phyloP scores from a whole-genome alignment of 1,139 yeast genomes.

The Eremothecium gossypii region DNA sequence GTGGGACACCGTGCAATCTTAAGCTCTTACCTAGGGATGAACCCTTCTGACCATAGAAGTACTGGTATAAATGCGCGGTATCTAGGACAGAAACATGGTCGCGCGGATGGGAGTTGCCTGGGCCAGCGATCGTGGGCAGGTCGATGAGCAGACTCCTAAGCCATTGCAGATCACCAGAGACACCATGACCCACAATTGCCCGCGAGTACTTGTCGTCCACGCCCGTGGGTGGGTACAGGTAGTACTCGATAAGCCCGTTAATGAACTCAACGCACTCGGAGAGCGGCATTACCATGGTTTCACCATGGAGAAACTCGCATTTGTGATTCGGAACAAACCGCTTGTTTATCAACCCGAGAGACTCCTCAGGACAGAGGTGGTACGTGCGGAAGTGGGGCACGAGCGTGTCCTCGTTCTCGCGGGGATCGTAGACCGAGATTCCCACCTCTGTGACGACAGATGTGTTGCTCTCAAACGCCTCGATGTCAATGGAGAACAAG shows the following conservation, averaged over 20 bases:
- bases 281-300: conserved; percentile 37
- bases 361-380: conserved; percentile 52
- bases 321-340: conserved; percentile 55
- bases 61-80: conserved; percentile 42
- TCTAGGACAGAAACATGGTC: conserved; percentile 34
- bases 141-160: conserved; percentile 27
- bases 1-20: conserved; percentile 46
- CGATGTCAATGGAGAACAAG: conserved; percentile 53
- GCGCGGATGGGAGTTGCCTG: not conserved
- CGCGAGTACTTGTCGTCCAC: conserved; percentile 7
- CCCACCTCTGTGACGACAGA: conserved; percentile 57
- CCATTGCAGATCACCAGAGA: conserved; percentile 54
- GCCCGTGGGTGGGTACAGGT: conserved; percentile 1
- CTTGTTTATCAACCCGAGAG: conserved; percentile 41
- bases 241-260: conserved; percentile 18
- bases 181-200: conserved; percentile 60
- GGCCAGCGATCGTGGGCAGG: not conserved
- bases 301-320: conserved; percentile 47
- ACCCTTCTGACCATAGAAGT: conserved; percentile 37
- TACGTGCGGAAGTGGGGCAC: conserved; percentile 32
- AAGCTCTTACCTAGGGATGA: conserved; percentile 45
- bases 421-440: conserved; percentile 55
- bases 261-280: conserved; percentile 35
- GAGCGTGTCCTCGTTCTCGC: conserved; percentile 23
- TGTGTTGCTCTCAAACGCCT: conserved; percentile 49